Evolutionary conservation across 2,329 filamentous ascomycete species (phyloP).

Genomic region (Endoconidiophora polonica): DNA sequence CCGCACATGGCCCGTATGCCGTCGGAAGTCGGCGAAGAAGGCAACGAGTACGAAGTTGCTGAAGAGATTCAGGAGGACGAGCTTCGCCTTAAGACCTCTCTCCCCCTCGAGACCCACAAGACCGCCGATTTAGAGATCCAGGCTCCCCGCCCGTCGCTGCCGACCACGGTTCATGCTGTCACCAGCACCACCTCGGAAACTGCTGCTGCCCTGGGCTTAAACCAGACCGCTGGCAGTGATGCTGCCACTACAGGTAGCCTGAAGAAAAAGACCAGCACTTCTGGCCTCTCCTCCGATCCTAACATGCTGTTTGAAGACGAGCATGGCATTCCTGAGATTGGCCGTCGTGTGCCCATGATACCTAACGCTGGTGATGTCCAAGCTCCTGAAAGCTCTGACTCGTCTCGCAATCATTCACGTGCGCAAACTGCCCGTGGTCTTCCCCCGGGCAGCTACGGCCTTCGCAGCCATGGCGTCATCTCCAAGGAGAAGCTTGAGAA

Average conservation of each 20-base stretch:
- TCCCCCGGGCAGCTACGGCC: constrained; percentile 80
- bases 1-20: constrained; percentile 68
- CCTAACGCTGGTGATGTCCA: constrained; percentile 88
- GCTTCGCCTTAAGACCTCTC: constrained; percentile 17
- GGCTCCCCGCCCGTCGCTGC: constrained; percentile 75
- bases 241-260: constrained; percentile 26
- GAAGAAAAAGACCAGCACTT: constrained; percentile 34
- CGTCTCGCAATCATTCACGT: constrained; percentile 44
- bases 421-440: constrained; percentile 54
- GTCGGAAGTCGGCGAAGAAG: constrained; percentile 66
- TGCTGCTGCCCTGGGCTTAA: constrained; percentile 72
- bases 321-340: constrained; percentile 82
- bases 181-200: constrained; percentile 83
- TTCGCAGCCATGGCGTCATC: constrained; percentile 70
- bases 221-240: constrained; percentile 28
- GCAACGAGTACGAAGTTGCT: constrained; percentile 61
- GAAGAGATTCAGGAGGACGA: constrained; percentile 29
- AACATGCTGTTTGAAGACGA: constrained; percentile 50
- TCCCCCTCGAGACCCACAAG: constrained; percentile 59
- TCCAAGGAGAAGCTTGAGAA: constrained; percentile 71
- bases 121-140: constrained; percentile 68
- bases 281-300: constrained; percentile 25
- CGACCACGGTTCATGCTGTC: constrained; percentile 55
- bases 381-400: constrained; percentile 41
- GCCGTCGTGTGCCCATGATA: constrained; percentile 85